Base-by-base conservation (phyloP, 1,284 basidiomycete genomes). In the Ceratobasidium sp. region DNA sequence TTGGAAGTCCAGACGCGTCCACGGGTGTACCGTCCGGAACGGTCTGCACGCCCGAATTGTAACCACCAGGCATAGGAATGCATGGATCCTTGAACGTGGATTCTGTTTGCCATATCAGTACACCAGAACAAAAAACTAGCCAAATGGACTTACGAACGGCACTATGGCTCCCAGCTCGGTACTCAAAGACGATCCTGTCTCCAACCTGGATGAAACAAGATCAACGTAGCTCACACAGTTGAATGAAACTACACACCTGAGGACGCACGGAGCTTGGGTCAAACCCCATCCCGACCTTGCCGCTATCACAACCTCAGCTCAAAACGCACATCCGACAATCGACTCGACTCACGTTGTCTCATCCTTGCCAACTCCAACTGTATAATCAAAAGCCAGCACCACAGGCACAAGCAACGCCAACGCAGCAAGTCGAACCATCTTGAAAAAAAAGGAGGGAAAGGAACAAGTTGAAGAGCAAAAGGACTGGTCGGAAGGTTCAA, bases 181-280 rank as follows among this genome's bases (percentile, higher is more conserved):
- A 74, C 46, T 74, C 70, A 57, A 74, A 74, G 11, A 74, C 59
- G n/a, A 74, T 74, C 29, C 46, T 62, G 49, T 74, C 70, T 52
- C 70, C 70, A 2, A 46, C 46, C 70, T 74, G 37, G 44, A 40
- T 54, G 59, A 62, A 51, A 34, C 40, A 64, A n/a, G 6, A 64
- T 64, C 29, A 70, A 15, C 40, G 29, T 3, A 52, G 57, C 29
- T 51, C 29, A 51, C n/a, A 13, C 17, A 25, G 29, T 52, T 22
- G 11, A 11, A 13, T 64, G 2, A 64, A 25, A 22, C 19, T 32
- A 74, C 70, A 34, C 46, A 74, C 70, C 70, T 64, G 70, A 52
- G 70, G 70, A 15, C 70, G 70, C 37, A 74, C 70, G 8, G 70
- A 74, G 61, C 70, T 74, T 3, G 70, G 70, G 61, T 74, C 70